Evolutionary conservation across 768 basidiomycete species (phyloP), one percentile per base, ranked within the genome.

Genomic region (Kockovaella imperatae): DNA sequence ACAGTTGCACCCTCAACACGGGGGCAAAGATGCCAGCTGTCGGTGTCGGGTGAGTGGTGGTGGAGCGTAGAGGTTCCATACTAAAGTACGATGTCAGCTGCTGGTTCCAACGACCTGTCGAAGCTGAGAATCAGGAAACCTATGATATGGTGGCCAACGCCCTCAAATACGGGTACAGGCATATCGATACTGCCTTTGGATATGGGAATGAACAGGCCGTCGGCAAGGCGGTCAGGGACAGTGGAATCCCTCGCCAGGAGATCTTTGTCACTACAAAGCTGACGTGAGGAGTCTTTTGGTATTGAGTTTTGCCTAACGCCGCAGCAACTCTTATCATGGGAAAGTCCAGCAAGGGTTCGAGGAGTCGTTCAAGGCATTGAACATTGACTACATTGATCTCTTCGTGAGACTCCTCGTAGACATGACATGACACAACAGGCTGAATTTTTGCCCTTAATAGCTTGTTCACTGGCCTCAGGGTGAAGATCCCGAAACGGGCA

Each of bases 121-220:
- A 81, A 59, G 75, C 74, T 57, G 87, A 87, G 0, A 73, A 90
- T 56, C 80, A 76, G 70, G 73, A 74, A 36, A 88, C 86, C 3
- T 90, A 89, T 75, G 67, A 75, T 11, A 76, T 76, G 53, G 70
- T 80, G 28, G 76, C 76, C 59, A 45, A 78, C 60, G 67, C 81
- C 77, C 63, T 80, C 83, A 64, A 83, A 83, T 66, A 84, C 81
- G 45, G 84, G 35, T 6, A 34, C 8, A 38, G n/a, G 38, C n/a
- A 23, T 25, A 18, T 25, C 75, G 47, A n/a, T 67, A 64, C 23
- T 36, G 31, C 3, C 24, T 31, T 18, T 23, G 14, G 52, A n/a
- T 73, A 81, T n/a, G n/a, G 71, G 42, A 89, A 87, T 63, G 85
- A 89, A 71, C 73, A 75, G 30, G 85, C 86, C 69, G 88, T 91